Base-by-base conservation (phyloP, 2,329 filamentous ascomycete genomes). In the Aspergillus intermedius region DNA sequence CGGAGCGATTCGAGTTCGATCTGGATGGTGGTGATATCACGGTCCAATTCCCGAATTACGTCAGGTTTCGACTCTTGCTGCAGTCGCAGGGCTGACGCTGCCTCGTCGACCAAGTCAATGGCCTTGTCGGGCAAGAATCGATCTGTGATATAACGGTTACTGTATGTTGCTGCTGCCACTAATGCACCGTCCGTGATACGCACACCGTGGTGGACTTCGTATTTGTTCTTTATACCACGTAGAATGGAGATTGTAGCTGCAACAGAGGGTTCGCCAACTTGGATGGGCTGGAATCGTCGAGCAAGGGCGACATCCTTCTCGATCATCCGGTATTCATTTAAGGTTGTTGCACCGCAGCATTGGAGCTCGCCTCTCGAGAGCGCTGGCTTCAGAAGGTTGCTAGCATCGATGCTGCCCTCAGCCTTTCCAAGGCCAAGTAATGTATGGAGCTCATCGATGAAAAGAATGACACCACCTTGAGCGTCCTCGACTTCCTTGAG, bases 61-160 rank as follows among this genome's bases (percentile, higher is more conserved):
- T 97, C 93, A 0, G 93, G 93, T 60, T 96, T 97, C 59, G 89
- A 95, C 68, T 98, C 93, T 69, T 97, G 93, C 63, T 97, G 91
- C 28, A 97, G 72, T 41, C 94, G 83, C 8, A 97, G 74, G 19
- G 90, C 89, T 51, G 88, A 94, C 1, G 91, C 91, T 8, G 93
- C 93, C 71, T 97, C 93, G 56, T 97, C 93, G 67, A 98, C 93
- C 13, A 97, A 71, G 66, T 97, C 93, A 54, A 98, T 97, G 2
- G 93, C 93, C 67, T 97, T 97, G 70, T 98, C 93, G 0, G 93
- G 93, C 0, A 97, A 75, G 69, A 95, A 97, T 1, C 93, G 85
- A 63, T 97, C 91, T 12, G 91, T 96, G 58, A 98, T 93, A 67
- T 97, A 98, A 45, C 93, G 86, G 62, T 97, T 97, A 54, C 88